Evolutionary conservation across 345 rosid genomes (phyloP), one percentile per base, ranked within the genome.

Genomic region (Hypericum perforatum): DNA sequence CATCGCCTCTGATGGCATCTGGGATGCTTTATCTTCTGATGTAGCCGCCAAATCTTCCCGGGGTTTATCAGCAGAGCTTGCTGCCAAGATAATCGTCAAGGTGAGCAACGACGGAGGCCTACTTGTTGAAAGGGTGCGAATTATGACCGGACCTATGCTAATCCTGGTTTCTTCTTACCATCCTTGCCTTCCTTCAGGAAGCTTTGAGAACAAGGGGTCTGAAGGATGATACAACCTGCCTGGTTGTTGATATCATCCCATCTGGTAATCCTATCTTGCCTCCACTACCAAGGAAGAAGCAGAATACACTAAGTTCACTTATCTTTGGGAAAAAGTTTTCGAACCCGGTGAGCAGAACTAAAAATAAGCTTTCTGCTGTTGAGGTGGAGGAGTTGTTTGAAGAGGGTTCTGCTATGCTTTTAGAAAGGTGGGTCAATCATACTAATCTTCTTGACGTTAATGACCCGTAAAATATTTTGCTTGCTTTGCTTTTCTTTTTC

Each of bases 391-490:
- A 94, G 67, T 77, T 94, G 74, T 94, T 94, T 63, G 99, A 94
- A 84, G 99, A 94, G 78, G 99, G 99, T 66, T 86, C 97, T 52
- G 99, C 99, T 43, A 63, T 86, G 76, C 97, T 94, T 54, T 91
- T 83, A 0, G 97, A 94, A 71, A 86, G 99, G 99, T 94, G 32
- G 32, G 32, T 22, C 32, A 22, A 22, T 22, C 32, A 22, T 22
- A 22, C 32, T 1, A 22, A 22, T 22, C 32, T 4, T 22, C 32
- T 66, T 39, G 46, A 38, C 56, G 41, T 39, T 43, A 1, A 44
- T 6, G 11, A 43, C n/a, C 50, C 5, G 45, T 37, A 0, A 7
- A n/a, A 39, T 7, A 38, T 15, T 46, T 11, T 29, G n/a, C 38
- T 7, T n/a, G 58, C 16, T 15, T 8, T 55, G 48, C 1, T 4